These are phyloP conservation scores for Pseudopyricularia javanii DNA, from an alignment of 2,329 filamentous ascomycete species.

Conservation along the genomic window DNA sequence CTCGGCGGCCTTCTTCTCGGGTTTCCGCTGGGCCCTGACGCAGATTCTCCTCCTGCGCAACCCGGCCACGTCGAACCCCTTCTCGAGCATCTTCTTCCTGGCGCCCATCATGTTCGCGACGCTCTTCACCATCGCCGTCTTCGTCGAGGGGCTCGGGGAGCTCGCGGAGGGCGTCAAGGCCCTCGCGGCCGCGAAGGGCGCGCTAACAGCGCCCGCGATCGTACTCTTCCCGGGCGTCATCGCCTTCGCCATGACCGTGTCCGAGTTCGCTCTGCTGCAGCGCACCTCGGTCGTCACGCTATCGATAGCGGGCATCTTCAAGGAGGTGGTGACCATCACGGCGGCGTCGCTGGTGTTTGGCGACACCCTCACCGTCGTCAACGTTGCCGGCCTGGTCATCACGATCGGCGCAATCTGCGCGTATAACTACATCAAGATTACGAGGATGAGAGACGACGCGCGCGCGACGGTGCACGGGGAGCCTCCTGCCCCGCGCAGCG, in stretches of 20 bases:
- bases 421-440: constrained; percentile 94
- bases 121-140: constrained; percentile 67
- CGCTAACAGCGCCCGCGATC: constrained; percentile 53
- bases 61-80: constrained; percentile 89
- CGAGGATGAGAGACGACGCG: constrained; percentile 74
- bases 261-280: constrained; percentile 89
- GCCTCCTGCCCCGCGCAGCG: neutral
- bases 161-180: constrained; percentile 53
- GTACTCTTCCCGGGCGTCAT: constrained; percentile 82
- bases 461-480: constrained; percentile 12
- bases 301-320: constrained; percentile 96
- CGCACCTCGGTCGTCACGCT: constrained; percentile 92
- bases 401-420: constrained; percentile 76
- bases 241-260: constrained; percentile 88
- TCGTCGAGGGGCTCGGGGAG: constrained; percentile 66
- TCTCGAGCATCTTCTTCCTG: constrained; percentile 95
- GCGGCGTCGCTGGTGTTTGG: constrained; percentile 81
- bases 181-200: constrained; percentile 57
- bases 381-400: constrained; percentile 74
- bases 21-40: constrained; percentile 96
- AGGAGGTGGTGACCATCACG: constrained; percentile 92
- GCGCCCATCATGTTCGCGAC: constrained; percentile 91
- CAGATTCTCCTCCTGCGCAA: constrained; percentile 91
- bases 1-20: constrained; percentile 84
- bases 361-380: constrained; percentile 76